Evolutionary conservation across 2,329 filamentous ascomycete genomes (phyloP).

Genomic region (Cercospora canescens): DNA sequence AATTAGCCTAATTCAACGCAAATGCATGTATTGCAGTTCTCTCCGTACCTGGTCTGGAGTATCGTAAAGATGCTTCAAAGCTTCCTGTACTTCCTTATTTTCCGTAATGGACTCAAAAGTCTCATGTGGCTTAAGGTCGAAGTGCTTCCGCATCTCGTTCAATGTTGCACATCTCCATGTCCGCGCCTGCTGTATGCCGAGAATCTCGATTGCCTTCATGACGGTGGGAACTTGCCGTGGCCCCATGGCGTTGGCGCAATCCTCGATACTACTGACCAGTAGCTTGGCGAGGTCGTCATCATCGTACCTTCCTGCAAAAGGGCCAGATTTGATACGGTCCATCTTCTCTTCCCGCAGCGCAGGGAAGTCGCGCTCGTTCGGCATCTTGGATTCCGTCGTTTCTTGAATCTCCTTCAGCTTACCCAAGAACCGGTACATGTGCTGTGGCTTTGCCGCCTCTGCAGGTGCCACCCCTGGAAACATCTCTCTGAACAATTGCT

Average conservation of each 20-base stretch:
- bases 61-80: conserved; percentile 60
- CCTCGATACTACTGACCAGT: conserved; percentile 60
- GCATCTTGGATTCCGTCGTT: conserved; percentile 31
- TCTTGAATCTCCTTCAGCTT: conserved; percentile 31
- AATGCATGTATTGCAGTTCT: not conserved
- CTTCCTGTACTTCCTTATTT: conserved; percentile 56
- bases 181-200: conserved; percentile 63
- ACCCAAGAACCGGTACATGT: conserved; percentile 33
- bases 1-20: not conserved
- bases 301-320: conserved; percentile 53
- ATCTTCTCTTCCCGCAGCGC: conserved; percentile 33
- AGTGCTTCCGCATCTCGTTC: conserved; percentile 66
- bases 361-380: conserved; percentile 36
- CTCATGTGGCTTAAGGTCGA: conserved; percentile 58
- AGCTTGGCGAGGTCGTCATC: conserved; percentile 60
- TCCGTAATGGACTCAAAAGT: conserved; percentile 61
- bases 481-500: conserved; percentile 40
- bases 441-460: conserved; percentile 28
- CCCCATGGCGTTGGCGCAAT: conserved; percentile 61
- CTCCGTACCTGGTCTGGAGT: conserved; percentile 56
- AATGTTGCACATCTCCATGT: conserved; percentile 62
- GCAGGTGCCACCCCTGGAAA: conserved; percentile 27
- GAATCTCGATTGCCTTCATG: conserved; percentile 61
- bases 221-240: conserved; percentile 59
- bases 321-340: conserved; percentile 32